Percentiles rank a stretch among this genome's conserved stretches.
phyloP scores from a whole-genome alignment of 768 basidiomycete genomes.

The Auricularia cornea region DNA sequence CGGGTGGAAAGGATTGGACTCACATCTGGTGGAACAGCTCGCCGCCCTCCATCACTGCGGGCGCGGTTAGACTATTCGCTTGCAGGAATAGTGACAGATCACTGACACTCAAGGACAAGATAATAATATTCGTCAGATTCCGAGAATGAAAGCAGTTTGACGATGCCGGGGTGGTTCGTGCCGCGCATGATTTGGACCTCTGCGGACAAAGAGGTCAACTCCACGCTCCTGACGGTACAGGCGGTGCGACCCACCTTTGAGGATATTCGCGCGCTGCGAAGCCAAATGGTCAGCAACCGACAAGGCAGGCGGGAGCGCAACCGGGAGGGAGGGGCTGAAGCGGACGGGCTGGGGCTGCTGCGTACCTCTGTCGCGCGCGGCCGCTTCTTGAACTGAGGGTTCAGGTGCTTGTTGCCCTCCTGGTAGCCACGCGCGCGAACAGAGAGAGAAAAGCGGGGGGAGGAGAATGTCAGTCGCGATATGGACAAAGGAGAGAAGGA shows the following conservation, averaged over 20 bases:
- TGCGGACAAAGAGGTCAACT: conserved; percentile 19
- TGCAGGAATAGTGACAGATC: not conserved
- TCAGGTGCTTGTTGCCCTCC: conserved; percentile 90
- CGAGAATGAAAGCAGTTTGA: conserved; percentile 85
- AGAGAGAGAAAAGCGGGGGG: not conserved
- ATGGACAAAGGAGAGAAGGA: conserved; percentile 20
- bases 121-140: conserved; percentile 94
- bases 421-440: conserved; percentile 24
- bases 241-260: conserved; percentile 62
- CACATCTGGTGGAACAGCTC: conserved; percentile 94
- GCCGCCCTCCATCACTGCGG: conserved; percentile 88
- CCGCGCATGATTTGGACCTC: conserved; percentile 99
- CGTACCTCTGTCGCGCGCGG: conserved; percentile 97
- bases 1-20: not conserved
- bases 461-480: not conserved
- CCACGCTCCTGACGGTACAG: not conserved
- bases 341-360: conserved; percentile 5
- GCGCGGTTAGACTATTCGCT: conserved; percentile 10
- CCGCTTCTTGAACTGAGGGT: conserved; percentile 91
- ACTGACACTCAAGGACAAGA: conserved; percentile 81
- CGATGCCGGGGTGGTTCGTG: conserved; percentile 82
- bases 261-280: conserved; percentile 85
- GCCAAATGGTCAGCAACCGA: conserved; percentile 11
- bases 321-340: not conserved
- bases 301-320: conserved; percentile 11